These are phyloP conservation scores for Pleodorina starrii DNA, from an alignment of 139 green algal genomes.

Conservation along the genomic window DNA sequence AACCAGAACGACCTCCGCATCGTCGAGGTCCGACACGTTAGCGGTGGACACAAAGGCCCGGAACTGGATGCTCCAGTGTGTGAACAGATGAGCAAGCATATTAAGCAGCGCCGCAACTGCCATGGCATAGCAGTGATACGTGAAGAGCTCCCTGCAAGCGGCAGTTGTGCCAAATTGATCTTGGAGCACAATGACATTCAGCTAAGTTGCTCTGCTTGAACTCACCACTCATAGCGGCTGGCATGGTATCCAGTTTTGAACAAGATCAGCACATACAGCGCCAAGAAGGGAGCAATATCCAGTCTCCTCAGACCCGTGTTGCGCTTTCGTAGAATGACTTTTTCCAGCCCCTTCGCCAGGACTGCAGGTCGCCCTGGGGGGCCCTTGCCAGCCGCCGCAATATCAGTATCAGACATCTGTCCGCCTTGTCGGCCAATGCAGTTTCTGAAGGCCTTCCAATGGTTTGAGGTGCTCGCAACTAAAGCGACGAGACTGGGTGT, in stretches of 20 bases:
- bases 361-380: slow-evolving; percentile 41
- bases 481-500: no score
- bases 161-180: background rate
- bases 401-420: background rate
- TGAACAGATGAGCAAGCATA: slow-evolving; percentile 74
- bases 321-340: slow-evolving; percentile 38
- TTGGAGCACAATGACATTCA: no score
- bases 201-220: background rate
- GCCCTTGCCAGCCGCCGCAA: slow-evolving; percentile 10
- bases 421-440: no score
- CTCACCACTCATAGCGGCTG: slow-evolving; percentile 61
- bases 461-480: no score
- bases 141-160: slow-evolving; percentile 44
- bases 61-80: slow-evolving; percentile 72
- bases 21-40: slow-evolving; percentile 35
- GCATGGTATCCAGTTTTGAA: slow-evolving; percentile 14
- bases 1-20: slow-evolving; percentile 71
- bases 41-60: slow-evolving; percentile 52
- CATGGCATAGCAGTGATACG: slow-evolving; percentile 54
- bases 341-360: slow-evolving; percentile 56
- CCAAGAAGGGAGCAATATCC: slow-evolving; percentile 63
- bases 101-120: slow-evolving; percentile 56
- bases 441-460: no score
- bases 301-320: slow-evolving; percentile 1
- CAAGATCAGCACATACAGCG: slow-evolving; percentile 50